A percentile compares a stretch with the other conserved stretches of the same genome.
These are phyloP conservation scores for Fusarium keratoplasticum DNA, from an alignment of 2,329 filamentous ascomycete species.

Conservation along the genomic window DNA sequence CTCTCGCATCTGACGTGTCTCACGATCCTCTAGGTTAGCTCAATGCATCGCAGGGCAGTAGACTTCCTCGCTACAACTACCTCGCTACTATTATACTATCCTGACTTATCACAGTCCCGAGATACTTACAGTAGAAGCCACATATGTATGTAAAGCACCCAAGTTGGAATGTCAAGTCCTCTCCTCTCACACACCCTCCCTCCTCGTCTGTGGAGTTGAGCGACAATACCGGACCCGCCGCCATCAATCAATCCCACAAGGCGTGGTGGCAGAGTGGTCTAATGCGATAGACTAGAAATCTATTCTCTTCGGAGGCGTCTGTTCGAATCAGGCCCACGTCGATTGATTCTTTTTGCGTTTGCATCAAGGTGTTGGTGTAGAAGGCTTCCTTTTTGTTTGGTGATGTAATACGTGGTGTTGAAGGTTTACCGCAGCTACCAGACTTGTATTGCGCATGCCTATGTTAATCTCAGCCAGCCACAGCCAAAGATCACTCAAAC, in stretches of 20 bases:
- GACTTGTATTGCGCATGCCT: background rate
- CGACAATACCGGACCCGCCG: background rate
- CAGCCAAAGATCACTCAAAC: background rate
- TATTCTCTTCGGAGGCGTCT: constrained; percentile 45
- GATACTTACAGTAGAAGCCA: background rate
- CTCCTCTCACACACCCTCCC: background rate
- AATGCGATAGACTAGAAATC: constrained; percentile 47
- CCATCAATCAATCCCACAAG: constrained; percentile 12
- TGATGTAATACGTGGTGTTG: background rate
- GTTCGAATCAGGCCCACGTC: constrained; percentile 45
- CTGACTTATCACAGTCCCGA: background rate
- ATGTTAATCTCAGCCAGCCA: background rate
- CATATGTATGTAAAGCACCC: background rate
- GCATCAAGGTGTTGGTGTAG: background rate
- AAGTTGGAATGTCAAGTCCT: background rate
- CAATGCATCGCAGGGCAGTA: background rate
- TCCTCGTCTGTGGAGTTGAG: background rate
- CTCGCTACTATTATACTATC: background rate
- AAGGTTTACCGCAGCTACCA: background rate
- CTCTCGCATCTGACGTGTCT: background rate
- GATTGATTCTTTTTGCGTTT: constrained; percentile 23
- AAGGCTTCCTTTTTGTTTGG: background rate
- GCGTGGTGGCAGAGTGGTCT: constrained; percentile 46
- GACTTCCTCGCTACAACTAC: background rate
- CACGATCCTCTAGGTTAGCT: background rate